Conservation (phyloP, 2,329 filamentous ascomycete species). For the Sarocladiaceae sp. region DNA sequence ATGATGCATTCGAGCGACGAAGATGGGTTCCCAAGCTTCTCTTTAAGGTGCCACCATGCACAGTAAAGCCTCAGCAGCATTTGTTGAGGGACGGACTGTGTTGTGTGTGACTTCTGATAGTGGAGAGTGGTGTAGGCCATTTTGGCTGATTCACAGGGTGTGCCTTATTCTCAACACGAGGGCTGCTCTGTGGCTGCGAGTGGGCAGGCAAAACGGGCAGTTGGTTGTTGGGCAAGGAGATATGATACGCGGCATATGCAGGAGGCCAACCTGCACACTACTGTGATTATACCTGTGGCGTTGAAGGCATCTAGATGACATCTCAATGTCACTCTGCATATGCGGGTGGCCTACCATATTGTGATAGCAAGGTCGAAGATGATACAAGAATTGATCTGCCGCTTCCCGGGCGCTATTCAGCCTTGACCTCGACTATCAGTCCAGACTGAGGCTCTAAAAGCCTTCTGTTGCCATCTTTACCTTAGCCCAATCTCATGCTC, state of each 20-base stretch:
- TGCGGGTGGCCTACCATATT: neutral
- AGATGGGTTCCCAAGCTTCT: constrained; percentile 1
- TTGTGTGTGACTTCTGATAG: neutral
- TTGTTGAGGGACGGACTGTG: neutral
- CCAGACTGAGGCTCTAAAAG: neutral
- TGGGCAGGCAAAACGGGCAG: neutral
- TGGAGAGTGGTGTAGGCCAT: neutral
- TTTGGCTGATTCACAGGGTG: neutral
- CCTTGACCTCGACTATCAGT: neutral
- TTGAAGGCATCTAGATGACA: neutral
- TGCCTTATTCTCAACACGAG: neutral
- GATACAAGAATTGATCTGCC: neutral
- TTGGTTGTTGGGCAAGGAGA: neutral
- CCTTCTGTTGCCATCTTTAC: neutral
- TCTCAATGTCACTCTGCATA: constrained; percentile 1
- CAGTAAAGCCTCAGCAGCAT: neutral
- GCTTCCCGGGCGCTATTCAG: neutral
- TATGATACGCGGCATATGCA: neutral
- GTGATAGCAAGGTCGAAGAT: neutral
- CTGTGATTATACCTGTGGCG: neutral
- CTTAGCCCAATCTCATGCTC: neutral
- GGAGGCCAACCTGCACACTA: neutral
- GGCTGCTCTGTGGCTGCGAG: neutral
- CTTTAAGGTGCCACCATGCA: constrained; percentile 4
- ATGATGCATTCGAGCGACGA: neutral